Evolutionary conservation across 2,329 filamentous ascomycete species (phyloP).

Genomic region (Canariomyces notabilis): DNA sequence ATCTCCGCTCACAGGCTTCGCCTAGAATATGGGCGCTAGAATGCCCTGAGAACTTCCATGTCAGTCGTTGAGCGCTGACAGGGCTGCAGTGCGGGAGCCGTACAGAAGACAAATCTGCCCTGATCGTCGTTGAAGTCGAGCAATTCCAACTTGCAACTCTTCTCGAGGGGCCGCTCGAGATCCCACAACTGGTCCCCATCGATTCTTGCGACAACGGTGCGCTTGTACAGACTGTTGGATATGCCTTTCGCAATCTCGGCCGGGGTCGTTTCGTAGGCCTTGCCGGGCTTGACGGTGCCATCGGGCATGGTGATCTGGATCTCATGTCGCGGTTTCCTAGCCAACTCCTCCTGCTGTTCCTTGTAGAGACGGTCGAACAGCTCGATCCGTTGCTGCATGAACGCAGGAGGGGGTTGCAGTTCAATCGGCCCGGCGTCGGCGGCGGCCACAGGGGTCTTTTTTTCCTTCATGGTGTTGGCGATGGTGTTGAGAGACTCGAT

Average conservation of each 20-base stretch:
- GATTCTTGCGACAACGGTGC: conserved; percentile 79
- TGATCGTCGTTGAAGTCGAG: conserved; percentile 69
- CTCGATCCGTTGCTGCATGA: conserved; percentile 75
- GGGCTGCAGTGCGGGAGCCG: conserved; percentile 11
- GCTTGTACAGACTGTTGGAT: conserved; percentile 79
- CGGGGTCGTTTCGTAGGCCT: conserved; percentile 88
- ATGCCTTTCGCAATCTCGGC: conserved; percentile 71
- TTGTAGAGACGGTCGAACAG: conserved; percentile 88
- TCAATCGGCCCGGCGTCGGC: conserved; percentile 40
- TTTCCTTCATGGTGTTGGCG: conserved; percentile 28
- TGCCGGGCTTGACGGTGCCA: conserved; percentile 66
- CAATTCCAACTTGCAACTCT: conserved; percentile 77
- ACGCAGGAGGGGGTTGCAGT: conserved; percentile 59
- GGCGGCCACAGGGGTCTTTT: conserved; percentile 43
- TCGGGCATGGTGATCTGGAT: conserved; percentile 71
- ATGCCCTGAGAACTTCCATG: conserved; percentile 47
- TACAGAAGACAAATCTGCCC: conserved; percentile 89
- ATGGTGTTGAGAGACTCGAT: neutral
- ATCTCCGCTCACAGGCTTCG: conserved; percentile 85
- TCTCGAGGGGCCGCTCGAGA: conserved; percentile 82
- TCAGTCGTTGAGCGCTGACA: neutral
- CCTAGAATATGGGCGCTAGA: conserved; percentile 94
- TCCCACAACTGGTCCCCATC: conserved; percentile 87
- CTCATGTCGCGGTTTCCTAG: conserved; percentile 63
- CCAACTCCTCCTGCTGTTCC: conserved; percentile 71